A percentile compares a stretch with the other conserved stretches of the same genome.
These are phyloP conservation scores for Hericium coralloides DNA, from an alignment of 768 basidiomycete genomes.

Conservation along the genomic window DNA sequence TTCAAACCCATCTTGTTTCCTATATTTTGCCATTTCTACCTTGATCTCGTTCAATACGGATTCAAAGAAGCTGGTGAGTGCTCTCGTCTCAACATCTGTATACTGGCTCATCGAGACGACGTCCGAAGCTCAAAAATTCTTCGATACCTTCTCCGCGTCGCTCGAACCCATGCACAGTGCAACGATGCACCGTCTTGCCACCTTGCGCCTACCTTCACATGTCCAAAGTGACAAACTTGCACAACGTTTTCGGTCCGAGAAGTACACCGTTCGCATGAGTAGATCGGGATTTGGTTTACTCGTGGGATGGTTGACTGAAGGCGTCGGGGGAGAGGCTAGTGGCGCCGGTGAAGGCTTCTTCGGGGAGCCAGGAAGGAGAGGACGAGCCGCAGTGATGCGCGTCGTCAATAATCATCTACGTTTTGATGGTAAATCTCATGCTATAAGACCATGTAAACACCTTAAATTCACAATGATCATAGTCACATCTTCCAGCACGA, in stretches of 20 bases:
- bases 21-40: conserved; percentile 94
- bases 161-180: conserved; percentile 57
- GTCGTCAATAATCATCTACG: conserved; percentile 91
- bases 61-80: conserved; percentile 81
- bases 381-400: conserved; percentile 83
- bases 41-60: conserved; percentile 86
- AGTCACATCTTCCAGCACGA: conserved; percentile 69
- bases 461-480: conserved; percentile 17
- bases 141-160: conserved; percentile 56
- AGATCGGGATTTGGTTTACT: conserved; percentile 87
- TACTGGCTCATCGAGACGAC: conserved; percentile 8
- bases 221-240: conserved; percentile 77
- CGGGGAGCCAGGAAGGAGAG: conserved; percentile 75
- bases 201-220: conserved; percentile 74
- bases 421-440: conserved; percentile 63
- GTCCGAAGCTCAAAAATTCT: conserved; percentile 62
- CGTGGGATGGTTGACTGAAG: conserved; percentile 94
- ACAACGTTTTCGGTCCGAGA: conserved; percentile 80
- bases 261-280: conserved; percentile 85
- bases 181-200: conserved; percentile 70
- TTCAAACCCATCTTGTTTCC: conserved; percentile 91
- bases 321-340: conserved; percentile 75
- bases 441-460: background rate
- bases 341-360: conserved; percentile 74
- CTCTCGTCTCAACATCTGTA: background rate